Conservation (phyloP, 768 basidiomycete species). For the Strobilomyces echinocephalus region DNA sequence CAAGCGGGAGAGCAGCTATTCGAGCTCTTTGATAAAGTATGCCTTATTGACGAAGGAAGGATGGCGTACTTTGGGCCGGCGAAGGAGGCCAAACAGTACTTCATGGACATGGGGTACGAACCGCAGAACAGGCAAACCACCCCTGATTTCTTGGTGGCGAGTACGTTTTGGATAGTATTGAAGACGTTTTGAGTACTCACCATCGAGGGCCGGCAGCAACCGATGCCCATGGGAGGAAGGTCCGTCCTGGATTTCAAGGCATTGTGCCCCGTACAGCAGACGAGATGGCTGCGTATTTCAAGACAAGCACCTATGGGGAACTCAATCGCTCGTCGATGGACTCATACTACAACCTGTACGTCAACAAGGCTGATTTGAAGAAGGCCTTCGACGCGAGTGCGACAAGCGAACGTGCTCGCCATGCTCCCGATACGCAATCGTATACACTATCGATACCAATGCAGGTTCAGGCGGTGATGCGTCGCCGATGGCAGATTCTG, state of each 20-base stretch:
- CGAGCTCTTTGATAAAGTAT: slow-evolving; percentile 52
- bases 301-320: slow-evolving; percentile 35
- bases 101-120: slow-evolving; percentile 35
- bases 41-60: slow-evolving; percentile 6
- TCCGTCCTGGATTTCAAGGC: slow-evolving; percentile 36
- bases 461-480: slow-evolving; percentile 43
- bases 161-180: slow-evolving; percentile 31
- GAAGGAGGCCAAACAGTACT: slow-evolving; percentile 34
- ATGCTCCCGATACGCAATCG: slow-evolving; percentile 36
- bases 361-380: slow-evolving; percentile 30
- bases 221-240: slow-evolving; percentile 52
- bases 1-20: slow-evolving; percentile 73
- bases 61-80: slow-evolving; percentile 6
- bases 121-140: slow-evolving; percentile 57
- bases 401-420: slow-evolving; percentile 45
- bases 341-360: too few species aligned
- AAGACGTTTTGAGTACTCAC: background rate
- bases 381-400: slow-evolving; percentile 45
- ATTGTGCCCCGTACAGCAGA: slow-evolving; percentile 48
- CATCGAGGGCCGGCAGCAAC: slow-evolving; percentile 34
- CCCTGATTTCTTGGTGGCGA: slow-evolving; percentile 55
- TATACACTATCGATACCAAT: slow-evolving; percentile 43
- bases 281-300: slow-evolving; percentile 53
- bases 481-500: slow-evolving; percentile 43
- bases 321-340: slow-evolving; percentile 40